A percentile compares a stretch with the other conserved stretches of the same genome.
Conservation (phyloP, 176 grass and related monocot genomes). For the Musa schizocarpa region DNA sequence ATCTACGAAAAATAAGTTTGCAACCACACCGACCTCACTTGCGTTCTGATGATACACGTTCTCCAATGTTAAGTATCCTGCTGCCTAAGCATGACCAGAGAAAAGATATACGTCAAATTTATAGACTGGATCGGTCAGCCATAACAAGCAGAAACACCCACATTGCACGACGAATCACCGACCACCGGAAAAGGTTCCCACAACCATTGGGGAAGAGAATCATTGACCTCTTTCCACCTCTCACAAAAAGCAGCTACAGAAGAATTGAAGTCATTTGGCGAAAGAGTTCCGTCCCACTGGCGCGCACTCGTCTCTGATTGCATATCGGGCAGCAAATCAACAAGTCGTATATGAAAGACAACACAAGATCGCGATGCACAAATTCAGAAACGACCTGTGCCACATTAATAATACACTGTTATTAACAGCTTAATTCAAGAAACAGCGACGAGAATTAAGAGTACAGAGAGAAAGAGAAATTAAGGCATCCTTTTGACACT, state of each 20-base stretch:
- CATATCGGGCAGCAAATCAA: background rate
- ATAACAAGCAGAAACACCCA: slow-evolving; percentile 15
- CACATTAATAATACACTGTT: too few species aligned
- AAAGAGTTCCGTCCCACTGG: slow-evolving; percentile 38
- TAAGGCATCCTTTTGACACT: too few species aligned
- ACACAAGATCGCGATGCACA: background rate
- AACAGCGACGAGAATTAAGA: too few species aligned
- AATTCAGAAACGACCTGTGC: background rate
- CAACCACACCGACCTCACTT: slow-evolving; percentile 19
- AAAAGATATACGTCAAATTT: background rate
- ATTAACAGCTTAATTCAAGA: too few species aligned
- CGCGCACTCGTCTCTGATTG: slow-evolving; percentile 9
- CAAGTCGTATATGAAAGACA: background rate
- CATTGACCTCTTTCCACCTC: slow-evolving; percentile 53
- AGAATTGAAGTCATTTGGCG: slow-evolving; percentile 38
- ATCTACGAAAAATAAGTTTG: background rate
- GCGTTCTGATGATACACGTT: slow-evolving; percentile 17
- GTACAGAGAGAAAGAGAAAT: too few species aligned
- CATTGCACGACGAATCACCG: slow-evolving; percentile 31
- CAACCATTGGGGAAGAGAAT: slow-evolving; percentile 46
- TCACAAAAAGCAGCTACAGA: slow-evolving; percentile 36
- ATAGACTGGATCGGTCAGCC: background rate
- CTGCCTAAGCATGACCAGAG: slow-evolving; percentile 28
- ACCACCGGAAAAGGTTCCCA: slow-evolving; percentile 47
- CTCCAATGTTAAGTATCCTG: slow-evolving; percentile 63